Percentiles rank a stretch among this genome's conserved stretches.
phyloP scores from a whole-genome alignment of 257 asterid genomes.

The Fraxinus americana region DNA sequence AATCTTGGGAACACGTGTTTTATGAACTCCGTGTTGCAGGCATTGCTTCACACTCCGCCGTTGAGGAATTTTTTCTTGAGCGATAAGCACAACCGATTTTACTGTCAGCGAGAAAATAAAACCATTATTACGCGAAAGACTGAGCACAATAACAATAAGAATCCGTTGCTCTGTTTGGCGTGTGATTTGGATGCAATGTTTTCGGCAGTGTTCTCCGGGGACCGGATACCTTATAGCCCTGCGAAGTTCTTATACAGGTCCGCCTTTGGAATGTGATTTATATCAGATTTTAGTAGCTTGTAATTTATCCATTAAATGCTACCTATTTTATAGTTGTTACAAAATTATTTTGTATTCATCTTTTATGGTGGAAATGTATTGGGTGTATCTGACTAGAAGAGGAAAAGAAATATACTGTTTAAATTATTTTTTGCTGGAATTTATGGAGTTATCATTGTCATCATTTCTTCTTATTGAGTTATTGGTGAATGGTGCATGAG shows the following conservation, averaged over 20 bases:
- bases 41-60: constrained; percentile 91
- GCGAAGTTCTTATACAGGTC: constrained; percentile 89
- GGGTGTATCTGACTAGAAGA: not conserved
- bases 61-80: constrained; percentile 83
- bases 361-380: not conserved
- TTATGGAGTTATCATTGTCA: not conserved
- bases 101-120: constrained; percentile 69
- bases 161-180: constrained; percentile 67
- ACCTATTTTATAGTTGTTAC: not conserved
- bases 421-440: not conserved
- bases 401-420: not conserved
- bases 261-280: constrained; percentile 14
- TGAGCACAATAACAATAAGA: constrained; percentile 37
- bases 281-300: not conserved
- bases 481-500: not conserved
- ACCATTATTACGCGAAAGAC: constrained; percentile 52
- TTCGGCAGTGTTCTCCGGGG: constrained; percentile 78
- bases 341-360: not conserved
- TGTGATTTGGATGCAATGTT: constrained; percentile 96
- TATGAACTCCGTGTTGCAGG: constrained; percentile 93
- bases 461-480: not conserved
- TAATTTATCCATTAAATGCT: not conserved
- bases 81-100: constrained; percentile 79
- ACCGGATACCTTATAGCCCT: constrained; percentile 74
- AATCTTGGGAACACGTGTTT: constrained; percentile 92